These are phyloP conservation scores for Hypoxylon rickii DNA, from an alignment of 495 filamentous ascomycete genomes.

Conservation along the genomic window DNA sequence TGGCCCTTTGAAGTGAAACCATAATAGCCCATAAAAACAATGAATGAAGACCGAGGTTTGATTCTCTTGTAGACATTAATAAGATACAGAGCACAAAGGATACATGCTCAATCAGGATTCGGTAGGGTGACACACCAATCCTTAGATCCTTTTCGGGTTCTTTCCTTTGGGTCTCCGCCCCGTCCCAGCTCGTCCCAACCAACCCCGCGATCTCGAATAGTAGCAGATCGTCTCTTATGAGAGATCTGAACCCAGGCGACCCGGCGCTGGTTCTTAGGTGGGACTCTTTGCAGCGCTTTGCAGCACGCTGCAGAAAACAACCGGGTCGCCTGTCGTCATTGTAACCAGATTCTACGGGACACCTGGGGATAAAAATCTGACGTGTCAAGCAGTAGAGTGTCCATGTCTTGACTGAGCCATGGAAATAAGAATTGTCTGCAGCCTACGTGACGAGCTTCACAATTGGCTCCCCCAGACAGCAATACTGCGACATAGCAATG, in stretches of 20 bases:
- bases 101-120: no score
- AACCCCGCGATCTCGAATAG: slow-evolving; percentile 29
- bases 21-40: no score
- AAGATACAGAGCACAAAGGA: no score
- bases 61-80: no score
- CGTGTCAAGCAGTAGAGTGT: slow-evolving; percentile 20
- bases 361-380: slow-evolving; percentile 24
- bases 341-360: neutral
- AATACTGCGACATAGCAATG: neutral
- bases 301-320: slow-evolving; percentile 14
- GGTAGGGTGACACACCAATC: no score
- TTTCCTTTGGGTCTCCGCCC: neutral
- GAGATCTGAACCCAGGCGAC: slow-evolving; percentile 7
- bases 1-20: no score
- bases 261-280: slow-evolving; percentile 2
- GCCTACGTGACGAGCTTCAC: slow-evolving; percentile 11
- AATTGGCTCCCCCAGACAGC: no score
- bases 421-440: slow-evolving; percentile 8
- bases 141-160: neutral
- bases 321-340: slow-evolving; percentile 27
- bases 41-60: no score
- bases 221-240: slow-evolving; percentile 24
- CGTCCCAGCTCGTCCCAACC: slow-evolving; percentile 8
- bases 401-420: slow-evolving; percentile 3
- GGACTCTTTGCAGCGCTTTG: neutral